Evolutionary conservation across 257 asterid species (phyloP), one percentile per base, ranked within the genome.

Genomic region (Nicotiana undulata): DNA sequence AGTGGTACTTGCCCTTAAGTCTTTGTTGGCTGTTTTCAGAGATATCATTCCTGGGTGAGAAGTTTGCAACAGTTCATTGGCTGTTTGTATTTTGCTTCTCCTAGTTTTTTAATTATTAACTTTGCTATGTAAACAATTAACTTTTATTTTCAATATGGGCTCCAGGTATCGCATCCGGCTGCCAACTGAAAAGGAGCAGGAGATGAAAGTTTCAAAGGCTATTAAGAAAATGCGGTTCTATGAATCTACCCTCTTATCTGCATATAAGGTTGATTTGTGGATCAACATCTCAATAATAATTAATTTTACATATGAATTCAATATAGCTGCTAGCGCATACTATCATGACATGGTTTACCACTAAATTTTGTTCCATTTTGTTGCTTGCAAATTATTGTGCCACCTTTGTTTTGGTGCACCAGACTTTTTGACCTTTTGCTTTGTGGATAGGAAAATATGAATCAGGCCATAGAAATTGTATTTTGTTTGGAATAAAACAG

Each of bases 1-100:
- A 70, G 94, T 90, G 77, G 79, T 86, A 22, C 98, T 96, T 64
- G 93, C 90, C 26, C 88, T 96, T 60, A 90, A 91, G 83, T 96
- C 99, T 61, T 87, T 96, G 88, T 85, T 96, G 87, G 99, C 99
- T 77, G 98, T 96, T 75, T 96, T 96, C 84, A 94, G 88, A 88
- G 98, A 94, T 87, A 94, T 96, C 61, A 90, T 92, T 86, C 99
- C 99, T 53, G 98, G 99, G 99, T 92, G 88, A 82, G 90, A 29
- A 81, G 80, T 75, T 63, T 74, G 76, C 78, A 18, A 55, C 65
- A 58, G 34, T 75, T 67, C 32, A 81, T 65, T 83, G 24, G 59
- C 59, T 31, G 83, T 51, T 44, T 37, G 28, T 68, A 70, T 44
- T 61, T 51, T 61, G 49, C n/a, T 20, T 59, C 40, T 87, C 67